Evolutionary conservation across 2,329 filamentous ascomycete genomes (phyloP).

Genomic region (Curvularia sp.): DNA sequence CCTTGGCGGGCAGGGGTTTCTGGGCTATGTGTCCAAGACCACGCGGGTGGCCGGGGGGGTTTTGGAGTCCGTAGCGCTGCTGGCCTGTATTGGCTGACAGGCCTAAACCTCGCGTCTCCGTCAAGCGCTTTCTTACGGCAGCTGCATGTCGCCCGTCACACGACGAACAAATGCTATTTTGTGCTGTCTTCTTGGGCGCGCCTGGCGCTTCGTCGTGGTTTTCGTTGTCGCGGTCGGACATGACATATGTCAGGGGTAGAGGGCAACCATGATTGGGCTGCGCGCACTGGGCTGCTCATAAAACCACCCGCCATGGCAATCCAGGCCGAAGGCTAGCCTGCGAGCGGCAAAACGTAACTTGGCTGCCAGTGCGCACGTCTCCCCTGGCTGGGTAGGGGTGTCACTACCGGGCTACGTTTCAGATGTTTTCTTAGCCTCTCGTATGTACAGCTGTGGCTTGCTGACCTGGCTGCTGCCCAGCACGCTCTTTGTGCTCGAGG

Average conservation of each 20-base stretch:
- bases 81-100: constrained; percentile 24
- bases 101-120: constrained; percentile 20
- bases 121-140: constrained; percentile 55
- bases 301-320: constrained; percentile 28
- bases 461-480: constrained; percentile 12
- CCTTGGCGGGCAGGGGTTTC: no score
- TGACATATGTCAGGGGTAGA: constrained; percentile 34
- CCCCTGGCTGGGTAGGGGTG: constrained; percentile 21
- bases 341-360: constrained; percentile 20
- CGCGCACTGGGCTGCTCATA: constrained; percentile 30
- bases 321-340: constrained; percentile 25
- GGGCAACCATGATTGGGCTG: constrained; percentile 29
- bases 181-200: constrained; percentile 7
- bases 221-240: constrained; percentile 24
- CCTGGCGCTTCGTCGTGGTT: constrained; percentile 29
- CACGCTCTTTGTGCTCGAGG: constrained; percentile 21
- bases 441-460: constrained; percentile 21
- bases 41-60: constrained; percentile 20
- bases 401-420: constrained; percentile 32
- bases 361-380: constrained; percentile 8
- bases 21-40: constrained; percentile 1
- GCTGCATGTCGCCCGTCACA: constrained; percentile 9
- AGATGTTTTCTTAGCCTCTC: constrained; percentile 26
- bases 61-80: constrained; percentile 21
- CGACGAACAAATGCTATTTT: constrained; percentile 1